phyloP scores from a whole-genome alignment of 2,329 filamentous ascomycete species.

The Neoscytalidium dimidiatum region DNA sequence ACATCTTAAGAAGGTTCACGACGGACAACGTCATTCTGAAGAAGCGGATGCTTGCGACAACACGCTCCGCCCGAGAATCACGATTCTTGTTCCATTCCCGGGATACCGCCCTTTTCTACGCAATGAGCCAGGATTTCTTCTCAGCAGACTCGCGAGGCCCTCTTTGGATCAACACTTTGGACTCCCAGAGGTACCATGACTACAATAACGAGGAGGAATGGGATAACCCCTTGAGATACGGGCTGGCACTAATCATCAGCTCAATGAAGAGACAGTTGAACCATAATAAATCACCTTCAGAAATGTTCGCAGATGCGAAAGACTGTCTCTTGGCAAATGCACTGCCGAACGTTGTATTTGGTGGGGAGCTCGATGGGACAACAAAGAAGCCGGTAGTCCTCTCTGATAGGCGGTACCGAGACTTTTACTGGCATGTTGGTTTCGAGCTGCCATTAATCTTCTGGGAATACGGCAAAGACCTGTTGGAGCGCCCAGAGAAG shows the following conservation, averaged over 20 bases:
- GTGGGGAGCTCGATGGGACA: neutral
- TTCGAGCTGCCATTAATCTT: slow-evolving; percentile 20
- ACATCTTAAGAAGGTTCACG: neutral
- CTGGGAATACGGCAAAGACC: neutral
- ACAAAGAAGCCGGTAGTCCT: neutral
- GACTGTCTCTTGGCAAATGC: neutral
- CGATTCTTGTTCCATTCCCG: slow-evolving; percentile 19
- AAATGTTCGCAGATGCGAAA: neutral
- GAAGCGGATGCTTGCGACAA: slow-evolving; percentile 18
- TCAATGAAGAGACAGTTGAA: neutral
- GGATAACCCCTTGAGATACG: slow-evolving; percentile 13
- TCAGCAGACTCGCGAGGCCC: neutral
- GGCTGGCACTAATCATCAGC: neutral
- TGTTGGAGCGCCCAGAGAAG: neutral
- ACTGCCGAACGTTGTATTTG: neutral
- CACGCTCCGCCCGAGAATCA: neutral
- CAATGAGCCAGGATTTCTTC: neutral
- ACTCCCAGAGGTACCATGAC: neutral
- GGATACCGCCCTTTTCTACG: slow-evolving; percentile 20
- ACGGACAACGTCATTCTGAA: neutral
- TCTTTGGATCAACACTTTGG: neutral
- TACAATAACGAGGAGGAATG: neutral
- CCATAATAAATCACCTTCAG: neutral
- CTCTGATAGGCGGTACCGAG: neutral
- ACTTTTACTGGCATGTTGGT: slow-evolving; percentile 14